Evolutionary conservation across 108 stramenopile species (phyloP).

Genomic region (Nannochloropsis oceanica): DNA sequence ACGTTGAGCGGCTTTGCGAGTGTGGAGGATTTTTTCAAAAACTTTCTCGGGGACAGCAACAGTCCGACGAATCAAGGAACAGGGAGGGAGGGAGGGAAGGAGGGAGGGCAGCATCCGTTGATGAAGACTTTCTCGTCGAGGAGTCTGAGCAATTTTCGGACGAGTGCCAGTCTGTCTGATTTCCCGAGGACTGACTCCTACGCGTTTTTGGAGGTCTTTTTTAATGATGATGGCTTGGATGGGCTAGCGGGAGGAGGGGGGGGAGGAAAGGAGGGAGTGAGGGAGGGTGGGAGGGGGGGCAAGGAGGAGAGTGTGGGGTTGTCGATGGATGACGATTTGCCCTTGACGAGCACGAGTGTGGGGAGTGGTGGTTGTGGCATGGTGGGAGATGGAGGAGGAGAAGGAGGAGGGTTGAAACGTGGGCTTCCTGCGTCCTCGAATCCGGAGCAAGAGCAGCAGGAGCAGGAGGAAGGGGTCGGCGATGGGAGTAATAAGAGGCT

Average conservation of each 20-base stretch:
- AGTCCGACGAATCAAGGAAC: not conserved
- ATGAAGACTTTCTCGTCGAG: not conserved
- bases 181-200: slow-evolving; percentile 49
- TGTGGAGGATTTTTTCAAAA: slow-evolving; percentile 41
- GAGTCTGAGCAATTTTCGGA: not conserved
- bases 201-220: slow-evolving; percentile 83
- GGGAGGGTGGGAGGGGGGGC: slow-evolving; percentile 55
- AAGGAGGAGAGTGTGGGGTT: slow-evolving; percentile 71
- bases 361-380: not conserved
- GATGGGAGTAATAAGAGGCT: no score
- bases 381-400: not conserved
- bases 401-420: not conserved
- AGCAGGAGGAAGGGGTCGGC: no score
- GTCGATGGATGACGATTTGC: slow-evolving; percentile 58
- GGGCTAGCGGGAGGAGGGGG: slow-evolving; percentile 1
- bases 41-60: not conserved
- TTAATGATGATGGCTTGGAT: slow-evolving; percentile 47
- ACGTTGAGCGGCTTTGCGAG: slow-evolving; percentile 41
- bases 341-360: not conserved
- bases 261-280: slow-evolving; percentile 25
- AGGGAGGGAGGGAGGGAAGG: not conserved
- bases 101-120: not conserved
- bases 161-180: slow-evolving; percentile 35
- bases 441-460: not conserved
- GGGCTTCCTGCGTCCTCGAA: not conserved